These are phyloP conservation scores for Leptographium procerum DNA, from an alignment of 2,329 filamentous ascomycete species.

Conservation along the genomic window DNA sequence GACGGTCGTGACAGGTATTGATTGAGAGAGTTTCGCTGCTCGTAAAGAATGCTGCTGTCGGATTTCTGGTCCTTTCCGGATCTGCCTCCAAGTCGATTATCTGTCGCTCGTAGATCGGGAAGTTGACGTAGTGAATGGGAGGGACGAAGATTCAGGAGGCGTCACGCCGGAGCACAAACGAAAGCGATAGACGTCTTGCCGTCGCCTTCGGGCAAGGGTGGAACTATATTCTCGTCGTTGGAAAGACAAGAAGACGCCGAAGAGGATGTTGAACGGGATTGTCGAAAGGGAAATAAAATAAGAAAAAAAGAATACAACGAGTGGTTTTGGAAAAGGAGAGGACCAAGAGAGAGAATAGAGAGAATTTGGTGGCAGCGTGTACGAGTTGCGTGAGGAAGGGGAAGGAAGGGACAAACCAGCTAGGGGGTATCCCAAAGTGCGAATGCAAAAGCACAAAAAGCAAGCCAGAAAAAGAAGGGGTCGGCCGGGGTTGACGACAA, in stretches of 20 bases:
- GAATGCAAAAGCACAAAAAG: not conserved
- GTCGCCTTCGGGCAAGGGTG: not conserved
- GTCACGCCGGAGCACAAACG: not conserved
- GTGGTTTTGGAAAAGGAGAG: not conserved
- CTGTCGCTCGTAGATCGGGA: not conserved
- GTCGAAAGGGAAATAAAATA: not conserved
- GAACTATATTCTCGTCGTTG: not conserved
- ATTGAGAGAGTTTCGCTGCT: too few relatives aligned
- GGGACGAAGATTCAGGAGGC: not conserved
- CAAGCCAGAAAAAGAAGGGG: not conserved
- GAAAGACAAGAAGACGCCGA: not conserved
- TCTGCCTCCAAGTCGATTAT: too few relatives aligned
- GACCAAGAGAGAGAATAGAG: not conserved
- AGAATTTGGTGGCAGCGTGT: not conserved
- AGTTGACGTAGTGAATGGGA: not conserved
- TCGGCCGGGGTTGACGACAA: not conserved
- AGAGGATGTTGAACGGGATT: not conserved
- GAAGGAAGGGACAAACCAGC: not conserved
- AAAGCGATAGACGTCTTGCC: not conserved
- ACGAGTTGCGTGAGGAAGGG: not conserved
- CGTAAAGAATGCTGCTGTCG: not conserved
- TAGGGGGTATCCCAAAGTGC: not conserved
- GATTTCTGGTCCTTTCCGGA: not conserved
- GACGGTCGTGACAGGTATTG: too few relatives aligned
- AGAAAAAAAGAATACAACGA: not conserved